Base-by-base conservation (phyloP, 1,284 basidiomycete species). In the Pseudozyma sp. region DNA sequence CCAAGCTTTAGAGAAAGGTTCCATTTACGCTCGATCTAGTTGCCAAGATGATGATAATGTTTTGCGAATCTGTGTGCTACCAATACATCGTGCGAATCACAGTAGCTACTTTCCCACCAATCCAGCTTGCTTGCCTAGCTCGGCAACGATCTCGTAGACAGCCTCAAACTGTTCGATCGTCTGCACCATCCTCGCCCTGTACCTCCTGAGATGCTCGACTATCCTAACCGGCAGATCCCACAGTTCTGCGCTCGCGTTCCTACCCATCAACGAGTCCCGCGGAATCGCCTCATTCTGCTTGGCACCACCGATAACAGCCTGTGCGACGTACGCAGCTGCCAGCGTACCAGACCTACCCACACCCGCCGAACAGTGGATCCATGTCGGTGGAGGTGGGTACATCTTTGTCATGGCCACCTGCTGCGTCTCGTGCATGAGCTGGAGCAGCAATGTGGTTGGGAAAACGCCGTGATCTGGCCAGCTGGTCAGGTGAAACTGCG, bases 381-480 rank as follows among this genome's bases (percentile, higher is more conserved):
- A 89, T 57, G 92, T 88, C 0, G 93, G 93, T 14, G 91, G 90
- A 61, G 56, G 59, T 5, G 66, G 71, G 16, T 35, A 64, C 11
- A 64, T 73, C 87, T 85, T 54, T 80, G 79, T 35, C 80, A 75
- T 47, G 78, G 56, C 29, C 9, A 73, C 69, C 16, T 29, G 37
- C 11, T 63, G 57, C 29, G 58, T 54, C 11, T 69, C 54, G 19
- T 37, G 19, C 54, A 74, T 67, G 13, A 82, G 71, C n/a, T 65
- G 53, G 3, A 72, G 40, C n/a, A 82, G 50, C 11, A 65, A 48
- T 7, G 51, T 31, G 0, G 53, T 61, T 0, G 87, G 84, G 24
- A 92, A 91, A 5, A 92, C 88, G 44, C 92, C 92, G 71, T 92
- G 90, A 83, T 94, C 93, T 16, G 92, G 92, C 93, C 93, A 94